Percentiles rank a stretch among this genome's conserved stretches.
Conservation (phyloP, 805 yeast genomes). For the Kockiozyma suomiensis region DNA sequence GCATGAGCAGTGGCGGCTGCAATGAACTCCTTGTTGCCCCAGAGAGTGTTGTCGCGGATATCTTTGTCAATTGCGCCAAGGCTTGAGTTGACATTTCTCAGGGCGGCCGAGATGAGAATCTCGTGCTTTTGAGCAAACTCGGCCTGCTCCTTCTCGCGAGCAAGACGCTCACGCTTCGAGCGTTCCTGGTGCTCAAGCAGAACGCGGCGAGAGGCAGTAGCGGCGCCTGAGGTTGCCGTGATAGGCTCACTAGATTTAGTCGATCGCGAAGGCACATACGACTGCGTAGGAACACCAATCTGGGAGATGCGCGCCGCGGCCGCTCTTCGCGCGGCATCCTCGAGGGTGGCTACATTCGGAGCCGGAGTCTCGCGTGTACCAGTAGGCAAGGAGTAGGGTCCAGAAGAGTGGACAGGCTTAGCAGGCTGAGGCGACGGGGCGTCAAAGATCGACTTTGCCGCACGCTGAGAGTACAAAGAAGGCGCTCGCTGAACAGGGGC, state of each 20-base stretch:
- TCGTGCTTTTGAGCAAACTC: slow-evolving; percentile 35
- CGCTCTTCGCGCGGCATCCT: slow-evolving; percentile 21
- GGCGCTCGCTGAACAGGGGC: not conserved
- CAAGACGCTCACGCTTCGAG: slow-evolving; percentile 7
- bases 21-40: slow-evolving; percentile 59
- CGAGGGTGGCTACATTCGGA: slow-evolving; percentile 15
- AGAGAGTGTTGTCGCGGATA: slow-evolving; percentile 47
- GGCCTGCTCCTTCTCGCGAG: slow-evolving; percentile 9
- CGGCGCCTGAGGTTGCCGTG: slow-evolving; percentile 11
- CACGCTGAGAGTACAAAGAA: slow-evolving; percentile 6
- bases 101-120: slow-evolving; percentile 55
- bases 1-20: slow-evolving; percentile 78
- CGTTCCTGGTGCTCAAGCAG: slow-evolving; percentile 17
- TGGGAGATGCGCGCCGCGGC: slow-evolving; percentile 24
- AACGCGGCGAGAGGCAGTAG: slow-evolving; percentile 24
- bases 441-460: slow-evolving; percentile 15
- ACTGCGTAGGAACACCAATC: slow-evolving; percentile 22
- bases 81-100: slow-evolving; percentile 51
- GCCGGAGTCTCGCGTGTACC: slow-evolving; percentile 10
- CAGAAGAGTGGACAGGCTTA: slow-evolving; percentile 1
- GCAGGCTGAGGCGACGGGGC: slow-evolving; percentile 1
- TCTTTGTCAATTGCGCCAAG: slow-evolving; percentile 48
- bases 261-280: slow-evolving; percentile 8
- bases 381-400: slow-evolving; percentile 10
- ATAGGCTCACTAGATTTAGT: not conserved